Evolutionary conservation across 164 flowering plant species (phyloP).

Genomic region (Litsea cubeba): DNA sequence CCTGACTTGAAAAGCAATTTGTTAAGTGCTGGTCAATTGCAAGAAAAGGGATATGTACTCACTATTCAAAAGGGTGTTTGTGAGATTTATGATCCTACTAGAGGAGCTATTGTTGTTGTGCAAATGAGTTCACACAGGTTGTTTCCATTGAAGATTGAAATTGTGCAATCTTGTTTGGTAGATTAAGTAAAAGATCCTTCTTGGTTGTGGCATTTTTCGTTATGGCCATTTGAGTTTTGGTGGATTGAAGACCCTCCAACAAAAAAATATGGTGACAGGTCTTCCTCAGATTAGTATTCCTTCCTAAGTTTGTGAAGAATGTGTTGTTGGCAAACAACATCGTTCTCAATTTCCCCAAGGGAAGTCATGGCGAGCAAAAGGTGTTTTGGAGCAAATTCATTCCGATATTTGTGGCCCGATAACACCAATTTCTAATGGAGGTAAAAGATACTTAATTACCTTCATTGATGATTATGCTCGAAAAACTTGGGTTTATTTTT

Average conservation of each 20-base stretch:
- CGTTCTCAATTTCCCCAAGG: too few species aligned
- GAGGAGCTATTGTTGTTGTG: conserved; percentile 3
- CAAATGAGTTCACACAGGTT: conserved; percentile 5
- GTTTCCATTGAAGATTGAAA: conserved; percentile 4
- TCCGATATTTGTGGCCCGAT: too few species aligned
- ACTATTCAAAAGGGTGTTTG: conserved; percentile 1
- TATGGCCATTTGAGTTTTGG: conserved; percentile 3
- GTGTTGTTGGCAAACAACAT: too few species aligned
- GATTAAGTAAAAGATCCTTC: conserved; percentile 5
- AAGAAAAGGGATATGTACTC: not conserved
- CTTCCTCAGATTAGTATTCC: conserved; percentile 2
- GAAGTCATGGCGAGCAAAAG: too few species aligned
- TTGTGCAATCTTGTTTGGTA: not conserved
- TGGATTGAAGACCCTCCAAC: not conserved
- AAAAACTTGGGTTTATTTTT: too few species aligned
- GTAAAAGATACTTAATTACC: too few species aligned
- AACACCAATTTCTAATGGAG: too few species aligned
- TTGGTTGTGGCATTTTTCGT: conserved; percentile 5
- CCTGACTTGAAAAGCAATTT: not conserved
- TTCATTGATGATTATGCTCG: too few species aligned
- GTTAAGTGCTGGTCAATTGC: not conserved
- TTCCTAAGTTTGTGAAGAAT: conserved; percentile 2
- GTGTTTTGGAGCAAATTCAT: too few species aligned
- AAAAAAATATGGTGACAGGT: conserved; percentile 1
- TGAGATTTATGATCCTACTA: conserved; percentile 4